Conservation (phyloP, 2,329 filamentous ascomycete genomes). For the Epichloe aotearoae region DNA sequence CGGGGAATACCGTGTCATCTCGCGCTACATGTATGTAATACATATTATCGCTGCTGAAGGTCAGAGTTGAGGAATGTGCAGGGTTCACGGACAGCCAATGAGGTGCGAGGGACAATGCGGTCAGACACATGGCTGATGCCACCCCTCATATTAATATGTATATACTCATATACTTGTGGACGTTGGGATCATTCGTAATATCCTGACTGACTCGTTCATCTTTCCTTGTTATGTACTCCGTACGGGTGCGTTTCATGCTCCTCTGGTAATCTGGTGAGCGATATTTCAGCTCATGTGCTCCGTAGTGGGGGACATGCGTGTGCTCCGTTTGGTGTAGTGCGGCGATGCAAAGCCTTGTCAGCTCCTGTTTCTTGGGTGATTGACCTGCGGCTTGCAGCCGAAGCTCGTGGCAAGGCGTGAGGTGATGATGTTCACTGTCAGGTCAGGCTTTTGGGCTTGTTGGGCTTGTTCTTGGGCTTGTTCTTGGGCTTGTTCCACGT, state of each 20-base stretch:
- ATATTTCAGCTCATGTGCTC: conserved; percentile 4
- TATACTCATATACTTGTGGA: too few species aligned
- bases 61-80: not conserved
- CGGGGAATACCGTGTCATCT: not conserved
- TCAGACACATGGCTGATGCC: conserved; percentile 3
- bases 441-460: not conserved
- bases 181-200: too few species aligned
- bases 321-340: not conserved
- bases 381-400: conserved; percentile 1
- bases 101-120: not conserved
- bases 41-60: not conserved
- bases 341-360: conserved; percentile 3
- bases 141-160: not conserved
- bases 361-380: not conserved
- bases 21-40: not conserved
- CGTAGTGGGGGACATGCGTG: not conserved
- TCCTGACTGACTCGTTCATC: too few species aligned
- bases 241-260: not conserved
- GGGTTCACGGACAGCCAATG: not conserved
- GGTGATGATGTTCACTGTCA: not conserved
- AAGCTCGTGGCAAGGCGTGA: conserved; percentile 1
- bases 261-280: not conserved
- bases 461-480: not conserved
- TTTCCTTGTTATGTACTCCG: too few species aligned
- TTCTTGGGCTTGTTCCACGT: not conserved